Percentiles rank a stretch among this genome's conserved stretches.
Conservation (phyloP, 176 grass and related monocot genomes). For the Rhynchospora tenuis region DNA sequence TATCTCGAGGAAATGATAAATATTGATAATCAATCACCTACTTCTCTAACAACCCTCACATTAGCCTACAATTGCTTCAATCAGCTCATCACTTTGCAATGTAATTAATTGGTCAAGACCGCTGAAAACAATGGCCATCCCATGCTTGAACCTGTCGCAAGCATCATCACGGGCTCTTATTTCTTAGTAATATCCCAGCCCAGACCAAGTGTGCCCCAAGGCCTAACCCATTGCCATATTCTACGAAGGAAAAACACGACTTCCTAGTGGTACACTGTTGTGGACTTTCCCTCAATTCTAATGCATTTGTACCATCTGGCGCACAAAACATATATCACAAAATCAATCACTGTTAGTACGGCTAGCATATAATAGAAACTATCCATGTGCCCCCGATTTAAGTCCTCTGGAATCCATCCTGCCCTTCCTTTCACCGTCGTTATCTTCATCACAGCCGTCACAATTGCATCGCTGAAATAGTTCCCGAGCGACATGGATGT, state of each 20-base stretch:
- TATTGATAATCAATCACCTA: slow-evolving; percentile 9
- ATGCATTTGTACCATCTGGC: slow-evolving; percentile 42
- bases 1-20: slow-evolving; percentile 1
- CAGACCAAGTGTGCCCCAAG: slow-evolving; percentile 9
- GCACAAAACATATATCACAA: slow-evolving; percentile 53
- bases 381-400: slow-evolving; percentile 78
- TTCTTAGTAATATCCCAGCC: slow-evolving; percentile 2
- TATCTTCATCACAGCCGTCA: slow-evolving; percentile 54
- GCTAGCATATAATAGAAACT: slow-evolving; percentile 86
- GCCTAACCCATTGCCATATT: not conserved
- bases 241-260: not conserved
- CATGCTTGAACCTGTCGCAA: slow-evolving; percentile 13
- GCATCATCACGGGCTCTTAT: slow-evolving; percentile 21
- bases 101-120: not conserved
- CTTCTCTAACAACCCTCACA: not conserved
- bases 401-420: slow-evolving; percentile 77
- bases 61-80: slow-evolving; percentile 15
- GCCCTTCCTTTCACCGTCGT: slow-evolving; percentile 30
- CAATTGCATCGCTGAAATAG: slow-evolving; percentile 80
- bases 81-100: slow-evolving; percentile 2
- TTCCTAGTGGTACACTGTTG: slow-evolving; percentile 8
- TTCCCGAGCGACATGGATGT: slow-evolving; percentile 92
- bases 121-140: not conserved
- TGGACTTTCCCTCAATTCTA: slow-evolving; percentile 43
- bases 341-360: slow-evolving; percentile 45